Evolutionary conservation across 768 basidiomycete species (phyloP).

Genomic region (Wakefieldia striispora): DNA sequence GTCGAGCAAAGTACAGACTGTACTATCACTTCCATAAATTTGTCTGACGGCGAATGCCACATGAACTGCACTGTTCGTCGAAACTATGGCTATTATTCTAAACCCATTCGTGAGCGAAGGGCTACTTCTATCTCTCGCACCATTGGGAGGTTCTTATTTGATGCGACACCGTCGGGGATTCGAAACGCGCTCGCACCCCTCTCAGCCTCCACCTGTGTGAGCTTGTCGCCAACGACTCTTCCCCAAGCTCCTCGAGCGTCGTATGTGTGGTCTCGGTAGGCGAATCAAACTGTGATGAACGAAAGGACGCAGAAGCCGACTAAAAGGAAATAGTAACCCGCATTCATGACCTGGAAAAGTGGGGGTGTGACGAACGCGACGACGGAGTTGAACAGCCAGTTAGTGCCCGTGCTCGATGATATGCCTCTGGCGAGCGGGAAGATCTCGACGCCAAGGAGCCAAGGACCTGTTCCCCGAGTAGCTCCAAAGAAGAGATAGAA

Average conservation of each 20-base stretch:
- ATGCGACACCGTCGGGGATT: slow-evolving; percentile 10
- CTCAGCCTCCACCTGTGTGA: slow-evolving; percentile 15
- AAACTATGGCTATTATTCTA: slow-evolving; percentile 3
- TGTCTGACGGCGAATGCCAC: background rate
- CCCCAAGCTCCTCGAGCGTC: slow-evolving; percentile 50
- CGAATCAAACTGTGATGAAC: slow-evolving; percentile 42
- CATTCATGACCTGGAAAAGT: slow-evolving; percentile 49
- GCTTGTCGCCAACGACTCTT: slow-evolving; percentile 27
- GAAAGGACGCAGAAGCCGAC: slow-evolving; percentile 46
- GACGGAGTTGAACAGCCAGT: slow-evolving; percentile 37
- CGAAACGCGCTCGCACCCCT: slow-evolving; percentile 17
- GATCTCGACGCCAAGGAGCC: slow-evolving; percentile 52
- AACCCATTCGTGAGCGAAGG: slow-evolving; percentile 3
- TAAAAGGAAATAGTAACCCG: slow-evolving; percentile 52
- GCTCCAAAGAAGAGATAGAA: slow-evolving; percentile 60
- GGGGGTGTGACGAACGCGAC: slow-evolving; percentile 54
- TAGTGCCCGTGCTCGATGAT: slow-evolving; percentile 35
- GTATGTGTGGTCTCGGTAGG: slow-evolving; percentile 47
- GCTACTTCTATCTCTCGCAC: slow-evolving; percentile 16
- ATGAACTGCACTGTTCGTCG: background rate
- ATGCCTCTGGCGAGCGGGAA: slow-evolving; percentile 44
- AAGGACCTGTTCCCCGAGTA: slow-evolving; percentile 55
- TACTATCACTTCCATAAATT: background rate
- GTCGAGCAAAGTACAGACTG: background rate
- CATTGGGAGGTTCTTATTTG: slow-evolving; percentile 18